Evolutionary conservation across 768 basidiomycete species (phyloP), one percentile per base, ranked within the genome.

Genomic region (Rhizopogon sp.): DNA sequence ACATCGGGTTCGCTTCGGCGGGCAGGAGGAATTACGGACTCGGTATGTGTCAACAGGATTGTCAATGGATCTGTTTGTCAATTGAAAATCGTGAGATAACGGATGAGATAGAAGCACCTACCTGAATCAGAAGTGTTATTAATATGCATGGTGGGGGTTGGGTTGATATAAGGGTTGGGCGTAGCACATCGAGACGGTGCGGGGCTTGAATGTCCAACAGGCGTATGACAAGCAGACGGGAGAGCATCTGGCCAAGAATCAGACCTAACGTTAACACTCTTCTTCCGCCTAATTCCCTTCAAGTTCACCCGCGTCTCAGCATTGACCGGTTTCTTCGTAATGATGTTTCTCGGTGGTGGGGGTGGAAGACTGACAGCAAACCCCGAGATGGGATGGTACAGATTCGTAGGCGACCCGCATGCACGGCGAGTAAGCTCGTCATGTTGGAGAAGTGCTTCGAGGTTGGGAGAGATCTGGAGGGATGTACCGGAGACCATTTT

Each of bases 401-500:
- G 14, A 52, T 43, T 60, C 4, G 63, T 67, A 13, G 63, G 65
- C 5, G 70, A 66, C 28, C 50, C 39, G 63, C 63, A 52, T 13
- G 45, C 68, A 42, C 65, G 63, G 20, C 79, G 75, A n/a, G 69
- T 69, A 50, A 72, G 74, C 50, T 82, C 79, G 49, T 83, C 83
- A 56, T 83, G 78, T 62, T 82, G 77, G 50, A 85, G 70, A 7
- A 85, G 60, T 25, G 82, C 83, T 57, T 84, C 79, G 44, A 84
- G 76, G 59, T 85, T 76, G 0, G 83, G 78, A 2, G 81, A 84
- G 50, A 84, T 85, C 10, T 75, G 68, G 44, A 84, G 64, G 1
- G 74, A 67, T 9, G 62, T 39, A 10, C n/a, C 28, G 0, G 58
- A 31, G 40, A 50, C 53, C 17, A 39, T 44, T 1, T 54, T 35